A percentile compares a stretch with the other conserved stretches of the same genome.
phyloP scores from a whole-genome alignment of 495 filamentous ascomycete genomes.

The Xylaria telfairii region DNA sequence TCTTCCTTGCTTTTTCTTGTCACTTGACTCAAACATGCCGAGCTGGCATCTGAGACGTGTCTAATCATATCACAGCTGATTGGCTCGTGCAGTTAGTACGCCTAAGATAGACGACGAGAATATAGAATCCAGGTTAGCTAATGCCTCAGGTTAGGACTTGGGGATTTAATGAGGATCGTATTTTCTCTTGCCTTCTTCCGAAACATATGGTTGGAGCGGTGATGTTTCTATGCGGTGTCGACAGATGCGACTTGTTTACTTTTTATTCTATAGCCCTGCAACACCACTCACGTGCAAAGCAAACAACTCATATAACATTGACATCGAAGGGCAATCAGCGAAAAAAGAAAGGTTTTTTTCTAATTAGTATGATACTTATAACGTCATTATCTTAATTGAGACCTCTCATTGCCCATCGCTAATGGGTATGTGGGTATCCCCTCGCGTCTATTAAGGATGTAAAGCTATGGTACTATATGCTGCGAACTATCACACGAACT shows the following conservation, averaged over 20 bases:
- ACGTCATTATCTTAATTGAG: no score
- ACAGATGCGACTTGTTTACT: background rate
- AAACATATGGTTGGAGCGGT: background rate
- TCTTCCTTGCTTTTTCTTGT: background rate
- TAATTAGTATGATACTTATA: no score
- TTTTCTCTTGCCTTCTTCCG: background rate
- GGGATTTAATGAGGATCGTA: background rate
- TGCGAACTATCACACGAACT: no score
- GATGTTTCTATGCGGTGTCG: background rate
- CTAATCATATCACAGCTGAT: background rate
- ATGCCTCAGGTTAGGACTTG: background rate
- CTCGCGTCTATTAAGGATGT: no score
- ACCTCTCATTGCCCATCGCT: no score
- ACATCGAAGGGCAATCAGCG: background rate
- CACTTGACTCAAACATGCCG: background rate
- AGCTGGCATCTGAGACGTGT: background rate
- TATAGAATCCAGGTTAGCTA: background rate
- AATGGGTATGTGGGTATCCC: no score
- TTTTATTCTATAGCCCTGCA: background rate
- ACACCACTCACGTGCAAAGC: background rate
- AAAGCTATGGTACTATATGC: no score
- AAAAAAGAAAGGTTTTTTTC: no score
- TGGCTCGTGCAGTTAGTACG: background rate
- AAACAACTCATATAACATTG: background rate
- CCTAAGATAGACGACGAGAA: background rate